phyloP scores from a whole-genome alignment of 2,329 filamentous ascomycete genomes.

The Aureobasidium lini region DNA sequence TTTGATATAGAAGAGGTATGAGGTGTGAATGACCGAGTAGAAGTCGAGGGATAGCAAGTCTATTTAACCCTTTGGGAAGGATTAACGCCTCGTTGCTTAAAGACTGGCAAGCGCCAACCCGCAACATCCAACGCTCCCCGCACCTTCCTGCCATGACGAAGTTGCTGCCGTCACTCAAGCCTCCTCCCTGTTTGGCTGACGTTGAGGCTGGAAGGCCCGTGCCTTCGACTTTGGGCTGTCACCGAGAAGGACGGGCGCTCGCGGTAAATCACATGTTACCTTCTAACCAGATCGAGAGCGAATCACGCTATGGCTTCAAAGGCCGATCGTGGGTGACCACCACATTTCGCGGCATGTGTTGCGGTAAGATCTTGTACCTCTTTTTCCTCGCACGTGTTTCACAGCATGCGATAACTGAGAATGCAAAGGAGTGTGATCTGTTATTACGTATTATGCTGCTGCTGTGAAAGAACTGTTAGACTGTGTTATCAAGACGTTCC shows the following conservation, averaged over 20 bases:
- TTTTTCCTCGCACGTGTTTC: background rate
- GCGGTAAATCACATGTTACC: background rate
- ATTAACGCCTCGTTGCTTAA: slow-evolving; percentile 1
- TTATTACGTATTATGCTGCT: slow-evolving; percentile 8
- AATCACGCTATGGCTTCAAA: background rate
- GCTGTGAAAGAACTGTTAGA: background rate
- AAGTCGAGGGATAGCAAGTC: slow-evolving; percentile 8
- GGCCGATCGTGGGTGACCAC: slow-evolving; percentile 7
- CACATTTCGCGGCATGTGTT: background rate
- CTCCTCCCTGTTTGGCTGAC: background rate
- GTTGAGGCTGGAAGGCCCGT: background rate
- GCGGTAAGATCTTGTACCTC: background rate
- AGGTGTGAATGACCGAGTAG: background rate
- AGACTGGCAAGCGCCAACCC: background rate
- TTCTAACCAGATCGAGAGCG: slow-evolving; percentile 5
- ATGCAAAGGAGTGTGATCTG: background rate
- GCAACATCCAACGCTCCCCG: background rate
- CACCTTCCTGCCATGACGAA: background rate
- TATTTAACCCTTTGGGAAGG: slow-evolving; percentile 5
- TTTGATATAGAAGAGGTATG: background rate
- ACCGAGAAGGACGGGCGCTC: background rate
- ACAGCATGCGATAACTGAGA: background rate
- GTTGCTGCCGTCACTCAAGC: background rate
- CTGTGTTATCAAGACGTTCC: background rate
- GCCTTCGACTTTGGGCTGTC: background rate